Evolutionary conservation across 2,329 filamentous ascomycete species (phyloP), one percentile per base, ranked within the genome.

Genomic region (Cordyceps farinosa): DNA sequence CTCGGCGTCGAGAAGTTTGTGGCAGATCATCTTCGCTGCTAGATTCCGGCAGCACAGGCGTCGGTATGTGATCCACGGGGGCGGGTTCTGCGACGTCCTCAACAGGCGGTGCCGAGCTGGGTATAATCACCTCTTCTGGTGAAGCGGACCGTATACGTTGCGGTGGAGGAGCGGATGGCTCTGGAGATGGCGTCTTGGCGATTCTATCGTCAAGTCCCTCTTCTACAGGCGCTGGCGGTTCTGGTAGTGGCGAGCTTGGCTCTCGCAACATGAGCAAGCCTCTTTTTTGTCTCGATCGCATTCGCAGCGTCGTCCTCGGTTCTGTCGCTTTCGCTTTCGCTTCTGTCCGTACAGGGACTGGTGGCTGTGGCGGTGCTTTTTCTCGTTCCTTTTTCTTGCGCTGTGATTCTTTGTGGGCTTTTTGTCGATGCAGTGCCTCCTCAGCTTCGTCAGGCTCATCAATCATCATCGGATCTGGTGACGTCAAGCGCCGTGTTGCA

Each of bases 261-360:
- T 65, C 53, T 22, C 36, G 58, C 40, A 65, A 38, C 63, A 65
- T 62, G 11, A 65, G 52, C 15, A 65, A 22, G 3, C 63, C 63
- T 36, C 63, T 55, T 22, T 52, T 55, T 32, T 65, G 59, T 50
- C 63, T 62, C 13, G 63, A 54, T 5, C 58, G 58, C 50, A 65
- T 59, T 34, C 63, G 47, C 27, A 65, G 53, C 32, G 36, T 57
- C 15, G 63, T 62, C n/a, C 40, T 60, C n/a, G 30, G 63, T 34
- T 58, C 48, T 11, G 53, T 56, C 29, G 29, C 29, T 11, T 58
- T 56, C 29, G 29, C 29, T 32, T 44, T 42, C 9, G 53, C 0
- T 27, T 59, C 55, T 27, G 5, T 27, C 11, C 38, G 17, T 7
- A 13, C n/a, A 29, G 47, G 6, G 2, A 6, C 22, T 5, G 48